Percentiles rank a stretch among this genome's conserved stretches.
Conservation (phyloP, 805 yeast species). For the Kodamaea jinghongensis region DNA sequence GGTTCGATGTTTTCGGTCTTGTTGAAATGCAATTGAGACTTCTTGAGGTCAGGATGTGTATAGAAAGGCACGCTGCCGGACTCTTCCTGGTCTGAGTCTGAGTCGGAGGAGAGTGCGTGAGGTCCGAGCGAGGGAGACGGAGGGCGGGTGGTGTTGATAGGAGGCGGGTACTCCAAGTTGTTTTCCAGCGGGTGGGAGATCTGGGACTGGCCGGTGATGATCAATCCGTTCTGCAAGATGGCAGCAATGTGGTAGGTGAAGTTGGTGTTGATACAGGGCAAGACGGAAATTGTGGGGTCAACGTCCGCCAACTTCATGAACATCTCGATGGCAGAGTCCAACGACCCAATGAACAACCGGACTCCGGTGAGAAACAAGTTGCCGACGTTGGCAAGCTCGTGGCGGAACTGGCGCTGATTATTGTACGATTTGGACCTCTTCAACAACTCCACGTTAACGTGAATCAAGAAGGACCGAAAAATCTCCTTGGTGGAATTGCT, state of each 20-base stretch:
- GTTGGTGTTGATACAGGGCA: constrained; percentile 82
- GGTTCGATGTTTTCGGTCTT: constrained; percentile 56
- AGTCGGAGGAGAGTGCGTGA: background rate
- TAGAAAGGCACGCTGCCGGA: constrained; percentile 68
- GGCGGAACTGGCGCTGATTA: constrained; percentile 57
- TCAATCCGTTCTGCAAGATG: constrained; percentile 58
- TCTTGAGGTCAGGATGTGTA: constrained; percentile 73
- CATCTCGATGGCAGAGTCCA: constrained; percentile 80
- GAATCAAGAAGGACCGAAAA: constrained; percentile 71
- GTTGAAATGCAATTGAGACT: constrained; percentile 71
- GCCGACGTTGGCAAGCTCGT: constrained; percentile 80
- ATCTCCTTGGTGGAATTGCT: constrained; percentile 65
- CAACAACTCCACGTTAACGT: constrained; percentile 72
- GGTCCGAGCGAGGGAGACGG: background rate
- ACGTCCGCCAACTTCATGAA: constrained; percentile 62
- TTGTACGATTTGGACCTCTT: constrained; percentile 51
- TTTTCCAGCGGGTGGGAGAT: constrained; percentile 76
- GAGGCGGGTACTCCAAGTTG: constrained; percentile 17
- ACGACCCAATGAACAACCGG: constrained; percentile 75
- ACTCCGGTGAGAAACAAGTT: constrained; percentile 81
- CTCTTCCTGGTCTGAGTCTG: constrained; percentile 28
- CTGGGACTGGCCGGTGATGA: constrained; percentile 88
- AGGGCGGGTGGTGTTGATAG: constrained; percentile 15
- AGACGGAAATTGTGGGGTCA: constrained; percentile 50
- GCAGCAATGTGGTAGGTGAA: constrained; percentile 88